Evolutionary conservation across 108 stramenopile genomes (phyloP).

Genomic region (Fistulifera pelliculosa): DNA sequence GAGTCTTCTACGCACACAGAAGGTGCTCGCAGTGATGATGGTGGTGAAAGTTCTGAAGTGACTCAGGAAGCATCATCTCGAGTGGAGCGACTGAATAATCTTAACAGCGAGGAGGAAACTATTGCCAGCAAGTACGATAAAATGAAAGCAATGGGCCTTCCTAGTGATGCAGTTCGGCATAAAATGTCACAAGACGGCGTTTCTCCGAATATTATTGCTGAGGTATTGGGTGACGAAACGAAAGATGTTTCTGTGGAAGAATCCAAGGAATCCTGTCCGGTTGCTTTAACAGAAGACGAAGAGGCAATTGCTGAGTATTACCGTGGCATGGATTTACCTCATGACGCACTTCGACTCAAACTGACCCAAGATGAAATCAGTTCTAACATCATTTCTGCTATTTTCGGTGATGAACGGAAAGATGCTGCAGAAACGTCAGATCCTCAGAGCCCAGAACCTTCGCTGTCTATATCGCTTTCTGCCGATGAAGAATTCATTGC

Average conservation of each 20-base stretch:
- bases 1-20: constrained; percentile 16
- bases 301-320: constrained; percentile 16
- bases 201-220: constrained; percentile 48
- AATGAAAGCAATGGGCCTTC: constrained; percentile 25
- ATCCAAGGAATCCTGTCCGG: not conserved
- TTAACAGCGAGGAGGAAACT: constrained; percentile 31
- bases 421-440: not conserved
- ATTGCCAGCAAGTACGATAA: constrained; percentile 17
- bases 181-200: constrained; percentile 71
- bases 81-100: not conserved
- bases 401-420: constrained; percentile 11
- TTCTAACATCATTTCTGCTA: constrained; percentile 56
- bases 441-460: too few relatives aligned
- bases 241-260: too few relatives aligned
- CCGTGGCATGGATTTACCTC: constrained; percentile 24
- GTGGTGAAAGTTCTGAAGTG: too few relatives aligned
- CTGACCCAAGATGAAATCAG: constrained; percentile 66
- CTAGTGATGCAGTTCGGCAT: constrained; percentile 32
- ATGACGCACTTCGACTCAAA: constrained; percentile 40
- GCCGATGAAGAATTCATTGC: constrained; percentile 36
- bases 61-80: too few relatives aligned
- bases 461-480: too few relatives aligned
- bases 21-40: too few relatives aligned
- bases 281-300: constrained; percentile 12
- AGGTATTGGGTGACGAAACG: constrained; percentile 21